Evolutionary conservation across 306 rosid species (phyloP).

Genomic region (Echinosophora koreensis): DNA sequence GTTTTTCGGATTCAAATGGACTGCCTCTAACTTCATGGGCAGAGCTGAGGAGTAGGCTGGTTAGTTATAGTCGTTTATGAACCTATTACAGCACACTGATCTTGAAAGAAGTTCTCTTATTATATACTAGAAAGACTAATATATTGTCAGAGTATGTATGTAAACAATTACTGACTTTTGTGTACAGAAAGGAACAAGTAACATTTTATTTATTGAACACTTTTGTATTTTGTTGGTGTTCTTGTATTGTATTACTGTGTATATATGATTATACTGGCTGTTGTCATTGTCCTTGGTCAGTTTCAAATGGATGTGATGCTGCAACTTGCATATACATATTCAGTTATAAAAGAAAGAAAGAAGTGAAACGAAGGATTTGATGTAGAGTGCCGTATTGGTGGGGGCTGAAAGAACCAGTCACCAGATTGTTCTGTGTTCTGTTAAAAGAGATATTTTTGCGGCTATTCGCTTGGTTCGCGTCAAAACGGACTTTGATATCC

Average conservation of each 20-base stretch:
- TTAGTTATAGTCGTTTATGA: neutral
- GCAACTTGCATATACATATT: neutral
- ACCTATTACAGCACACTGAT: neutral
- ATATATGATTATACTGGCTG: neutral
- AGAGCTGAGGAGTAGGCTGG: slow-evolving; percentile 32
- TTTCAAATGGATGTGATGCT: slow-evolving; percentile 8
- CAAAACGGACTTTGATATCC: no score
- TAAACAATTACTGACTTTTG: neutral
- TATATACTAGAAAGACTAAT: neutral
- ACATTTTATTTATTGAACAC: neutral
- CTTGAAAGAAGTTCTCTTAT: slow-evolving; percentile 8
- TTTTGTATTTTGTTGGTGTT: neutral
- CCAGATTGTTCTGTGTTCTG: neutral
- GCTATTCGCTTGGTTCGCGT: no score
- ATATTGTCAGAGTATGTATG: neutral
- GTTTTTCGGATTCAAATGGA: neutral
- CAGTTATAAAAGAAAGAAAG: neutral
- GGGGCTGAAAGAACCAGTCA: neutral
- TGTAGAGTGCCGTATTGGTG: neutral
- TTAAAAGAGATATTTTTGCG: no score
- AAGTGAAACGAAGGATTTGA: neutral
- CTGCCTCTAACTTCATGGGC: neutral
- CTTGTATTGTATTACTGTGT: neutral
- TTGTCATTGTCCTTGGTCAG: neutral
- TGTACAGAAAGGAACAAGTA: neutral